phyloP scores from a whole-genome alignment of 305 asterid species.

The Plantago coronopus region DNA sequence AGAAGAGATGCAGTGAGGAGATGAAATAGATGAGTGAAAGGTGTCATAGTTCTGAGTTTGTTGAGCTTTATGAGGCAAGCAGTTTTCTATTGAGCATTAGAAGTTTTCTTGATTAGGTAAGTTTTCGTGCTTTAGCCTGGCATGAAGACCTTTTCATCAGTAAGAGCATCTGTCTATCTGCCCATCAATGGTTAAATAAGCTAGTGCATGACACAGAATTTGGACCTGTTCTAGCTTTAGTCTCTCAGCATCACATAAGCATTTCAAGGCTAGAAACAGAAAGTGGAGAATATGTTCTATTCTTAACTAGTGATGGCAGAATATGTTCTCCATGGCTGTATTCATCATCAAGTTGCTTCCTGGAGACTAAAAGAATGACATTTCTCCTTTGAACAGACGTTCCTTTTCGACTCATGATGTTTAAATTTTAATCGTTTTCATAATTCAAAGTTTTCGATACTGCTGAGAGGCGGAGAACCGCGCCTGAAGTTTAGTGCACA shows the following conservation, averaged over 20 bases:
- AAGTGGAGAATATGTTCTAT: not conserved
- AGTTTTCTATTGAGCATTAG: not conserved
- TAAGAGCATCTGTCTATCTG: slow-evolving; percentile 21
- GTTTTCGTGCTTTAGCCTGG: slow-evolving; percentile 18
- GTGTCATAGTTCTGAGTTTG: slow-evolving; percentile 10
- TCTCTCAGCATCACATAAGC: not conserved
- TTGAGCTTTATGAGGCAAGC: slow-evolving; percentile 1
- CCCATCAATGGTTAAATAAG: slow-evolving; percentile 19
- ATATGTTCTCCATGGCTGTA: slow-evolving; percentile 20
- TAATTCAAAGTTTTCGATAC: not conserved
- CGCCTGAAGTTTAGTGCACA: not conserved
- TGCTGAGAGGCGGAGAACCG: not conserved
- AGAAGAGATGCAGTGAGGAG: not conserved
- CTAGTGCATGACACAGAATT: slow-evolving; percentile 23
- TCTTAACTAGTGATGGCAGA: slow-evolving; percentile 23
- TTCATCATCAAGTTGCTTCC: not conserved
- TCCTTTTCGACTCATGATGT: not conserved
- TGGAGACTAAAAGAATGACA: not conserved
- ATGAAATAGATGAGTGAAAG: slow-evolving; percentile 20
- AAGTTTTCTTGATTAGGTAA: slow-evolving; percentile 30
- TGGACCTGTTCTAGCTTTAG: slow-evolving; percentile 26
- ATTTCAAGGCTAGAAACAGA: no score
- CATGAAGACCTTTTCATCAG: slow-evolving; percentile 26
- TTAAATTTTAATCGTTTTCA: not conserved
- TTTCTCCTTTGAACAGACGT: not conserved